Percentiles rank a stretch among this genome's conserved stretches.
phyloP scores from a whole-genome alignment of 2,329 filamentous ascomycete species.

The Paecilomyces fulvus region DNA sequence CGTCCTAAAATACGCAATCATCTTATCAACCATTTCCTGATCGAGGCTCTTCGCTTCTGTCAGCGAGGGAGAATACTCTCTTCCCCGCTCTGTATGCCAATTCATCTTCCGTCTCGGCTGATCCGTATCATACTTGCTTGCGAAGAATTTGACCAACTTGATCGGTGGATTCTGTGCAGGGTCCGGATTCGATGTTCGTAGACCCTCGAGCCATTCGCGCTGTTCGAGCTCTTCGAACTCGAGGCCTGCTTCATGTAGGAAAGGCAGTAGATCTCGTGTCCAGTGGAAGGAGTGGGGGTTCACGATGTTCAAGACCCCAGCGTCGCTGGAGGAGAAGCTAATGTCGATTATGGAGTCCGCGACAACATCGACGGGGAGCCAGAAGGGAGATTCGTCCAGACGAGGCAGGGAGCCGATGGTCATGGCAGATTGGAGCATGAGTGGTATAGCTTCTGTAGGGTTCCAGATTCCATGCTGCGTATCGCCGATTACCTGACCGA shows the following conservation, averaged over 20 bases:
- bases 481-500: conserved; percentile 47
- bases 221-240: conserved; percentile 20
- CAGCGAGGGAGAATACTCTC: conserved; percentile 7
- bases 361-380: conserved; percentile 39
- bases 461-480: conserved; percentile 44
- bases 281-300: conserved; percentile 44
- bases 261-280: conserved; percentile 46
- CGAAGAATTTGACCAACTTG: conserved; percentile 48
- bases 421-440: conserved; percentile 41
- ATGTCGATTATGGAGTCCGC: conserved; percentile 28
- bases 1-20: conserved; percentile 26
- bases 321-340: conserved; percentile 15
- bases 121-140: conserved; percentile 40
- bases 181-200: conserved; percentile 42
- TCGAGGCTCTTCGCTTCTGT: conserved; percentile 6
- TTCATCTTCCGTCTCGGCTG: conserved; percentile 3
- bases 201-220: conserved; percentile 21
- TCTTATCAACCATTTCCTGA: conserved; percentile 24
- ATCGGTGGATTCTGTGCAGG: conserved; percentile 43
- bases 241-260: conserved; percentile 40
- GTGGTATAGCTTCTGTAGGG: conserved; percentile 43
- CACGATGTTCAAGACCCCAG: conserved; percentile 44
- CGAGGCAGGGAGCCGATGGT: conserved; percentile 39
- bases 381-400: conserved; percentile 36
- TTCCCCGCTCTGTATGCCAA: conserved; percentile 14